Evolutionary conservation across 768 basidiomycete species (phyloP), one percentile per base, ranked within the genome.

Genomic region (Lyophyllum shimeji): DNA sequence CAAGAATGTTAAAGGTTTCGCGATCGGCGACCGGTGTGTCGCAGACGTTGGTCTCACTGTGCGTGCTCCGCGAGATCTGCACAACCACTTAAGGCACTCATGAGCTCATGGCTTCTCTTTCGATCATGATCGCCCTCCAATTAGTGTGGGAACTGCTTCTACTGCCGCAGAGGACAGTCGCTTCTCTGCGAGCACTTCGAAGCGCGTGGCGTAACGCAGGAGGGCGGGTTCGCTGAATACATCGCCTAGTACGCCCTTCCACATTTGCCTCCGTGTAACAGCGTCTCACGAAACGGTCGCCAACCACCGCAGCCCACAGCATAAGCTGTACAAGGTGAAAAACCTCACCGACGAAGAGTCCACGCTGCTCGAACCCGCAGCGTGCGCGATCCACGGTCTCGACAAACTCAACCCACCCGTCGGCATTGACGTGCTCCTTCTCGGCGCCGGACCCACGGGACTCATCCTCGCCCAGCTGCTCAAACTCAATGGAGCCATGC

Each of bases 361-460:
- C 1, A 93, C 91, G 2, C 82, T 96, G 18, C 78, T 95, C 33
- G 93, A 95, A 67, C 94, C 94, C 39, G 90, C 92, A 3, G 87
- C 93, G 5, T 96, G 93, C 61, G 94, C 94, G 29, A 83, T 96
- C 49, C 93, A 96, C 68, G 93, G 93, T 6, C 84, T 95, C 58
- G 93, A 96, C 73, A 92, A 93, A 69, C 82, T 96, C 54, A 82
- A 77, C 54, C 86, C 90, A 1, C 83, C 87, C 3, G 90, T 94
- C 56, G 93, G 93, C 24, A 76, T 89, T 39, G 91, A 94, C 48
- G 92, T 89, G 18, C 82, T 96, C 50, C 76, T 95, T 33, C 79
- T 95, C 45, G 93, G 93, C 49, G 90, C 93, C n/a, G 93, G 93
- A 12, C 93, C 93, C 0, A 95, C 93, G 0, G 79, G 93, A n/a